Conservation (phyloP, 169 alveolate species). For the Eimeria sp. region DNA sequence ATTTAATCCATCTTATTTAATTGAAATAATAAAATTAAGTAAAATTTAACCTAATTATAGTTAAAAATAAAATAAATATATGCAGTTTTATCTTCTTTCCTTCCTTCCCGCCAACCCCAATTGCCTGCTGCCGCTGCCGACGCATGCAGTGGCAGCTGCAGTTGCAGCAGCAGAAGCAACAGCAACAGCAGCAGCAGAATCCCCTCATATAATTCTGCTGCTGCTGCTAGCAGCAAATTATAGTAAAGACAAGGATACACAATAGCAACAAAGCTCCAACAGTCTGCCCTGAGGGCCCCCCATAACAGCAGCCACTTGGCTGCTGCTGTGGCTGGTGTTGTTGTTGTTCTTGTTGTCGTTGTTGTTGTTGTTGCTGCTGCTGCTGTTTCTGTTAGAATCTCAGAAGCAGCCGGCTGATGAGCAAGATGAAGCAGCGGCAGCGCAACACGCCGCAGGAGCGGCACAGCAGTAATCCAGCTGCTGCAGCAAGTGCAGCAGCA, state of each 20-base stretch:
- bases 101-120: no score
- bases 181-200: not conserved
- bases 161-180: not conserved
- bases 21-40: no score
- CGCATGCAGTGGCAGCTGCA: not conserved
- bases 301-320: not conserved
- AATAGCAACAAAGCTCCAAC: not conserved
- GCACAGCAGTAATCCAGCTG: not conserved
- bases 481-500: not conserved
- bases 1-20: no score
- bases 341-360: not conserved
- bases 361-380: conserved; percentile 7
- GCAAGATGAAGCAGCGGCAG: not conserved
- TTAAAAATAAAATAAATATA: no score
- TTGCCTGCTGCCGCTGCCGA: not conserved
- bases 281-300: conserved; percentile 13
- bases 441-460: conserved; percentile 10
- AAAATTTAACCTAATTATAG: no score
- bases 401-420: not conserved
- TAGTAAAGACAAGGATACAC: not conserved
- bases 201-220: not conserved
- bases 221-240: conserved; percentile 15
- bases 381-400: not conserved
- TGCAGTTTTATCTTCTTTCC: no score
- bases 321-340: not conserved